Evolutionary conservation across 1,284 basidiomycete species (phyloP).

Genomic region (Bjerkandera adusta): DNA sequence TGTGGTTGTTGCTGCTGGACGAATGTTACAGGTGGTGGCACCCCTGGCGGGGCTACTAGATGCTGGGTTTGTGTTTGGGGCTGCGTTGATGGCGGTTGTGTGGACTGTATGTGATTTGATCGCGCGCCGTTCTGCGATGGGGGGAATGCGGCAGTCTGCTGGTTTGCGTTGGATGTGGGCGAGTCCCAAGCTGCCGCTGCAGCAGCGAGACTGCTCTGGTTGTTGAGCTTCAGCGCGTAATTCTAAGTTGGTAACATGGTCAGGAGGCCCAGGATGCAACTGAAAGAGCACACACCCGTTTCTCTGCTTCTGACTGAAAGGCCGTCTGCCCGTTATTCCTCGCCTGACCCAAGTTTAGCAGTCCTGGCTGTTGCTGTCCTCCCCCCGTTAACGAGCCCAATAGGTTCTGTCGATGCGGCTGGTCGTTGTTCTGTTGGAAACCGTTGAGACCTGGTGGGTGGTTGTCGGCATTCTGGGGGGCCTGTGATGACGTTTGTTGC

Average conservation of each 20-base stretch:
- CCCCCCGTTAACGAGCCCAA: constrained; percentile 47
- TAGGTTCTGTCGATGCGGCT: constrained; percentile 51
- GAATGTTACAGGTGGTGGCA: constrained; percentile 42
- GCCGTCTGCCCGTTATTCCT: constrained; percentile 61
- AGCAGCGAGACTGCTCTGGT: constrained; percentile 49
- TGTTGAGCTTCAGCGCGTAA: constrained; percentile 60
- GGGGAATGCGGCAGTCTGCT: constrained; percentile 23
- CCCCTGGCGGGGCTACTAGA: constrained; percentile 53
- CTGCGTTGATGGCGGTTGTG: constrained; percentile 23
- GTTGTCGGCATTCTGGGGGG: constrained; percentile 32
- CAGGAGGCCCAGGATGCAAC: background rate
- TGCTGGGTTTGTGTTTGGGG: constrained; percentile 33
- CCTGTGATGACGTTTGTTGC: constrained; percentile 33
- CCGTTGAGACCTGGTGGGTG: constrained; percentile 77
- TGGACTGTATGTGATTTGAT: constrained; percentile 35
- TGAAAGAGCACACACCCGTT: constrained; percentile 54
- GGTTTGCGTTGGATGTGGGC: constrained; percentile 41
- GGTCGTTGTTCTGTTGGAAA: constrained; percentile 50
- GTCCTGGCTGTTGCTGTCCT: constrained; percentile 53
- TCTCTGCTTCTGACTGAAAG: constrained; percentile 64
- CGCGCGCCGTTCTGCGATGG: constrained; percentile 29
- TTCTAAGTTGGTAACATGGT: constrained; percentile 33
- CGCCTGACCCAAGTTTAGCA: constrained; percentile 61
- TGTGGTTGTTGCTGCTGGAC: constrained; percentile 37
- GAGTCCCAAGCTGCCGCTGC: constrained; percentile 57